phyloP scores from a whole-genome alignment of 257 asterid genomes.

The Handroanthus guayacan region DNA sequence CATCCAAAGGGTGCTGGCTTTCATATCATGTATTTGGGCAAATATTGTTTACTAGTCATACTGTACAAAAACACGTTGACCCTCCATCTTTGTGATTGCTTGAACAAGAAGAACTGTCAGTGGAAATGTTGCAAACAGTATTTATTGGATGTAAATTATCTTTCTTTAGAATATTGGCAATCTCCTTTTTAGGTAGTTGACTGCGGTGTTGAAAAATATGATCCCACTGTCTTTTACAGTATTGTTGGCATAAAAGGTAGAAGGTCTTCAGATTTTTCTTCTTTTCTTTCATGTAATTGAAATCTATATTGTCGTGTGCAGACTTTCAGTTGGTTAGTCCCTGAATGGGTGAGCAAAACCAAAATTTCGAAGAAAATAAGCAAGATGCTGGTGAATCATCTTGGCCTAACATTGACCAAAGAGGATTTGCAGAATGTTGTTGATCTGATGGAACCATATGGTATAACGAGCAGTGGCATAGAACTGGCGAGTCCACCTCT shows the following conservation, averaged over 20 bases:
- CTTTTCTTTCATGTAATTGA: constrained; percentile 33
- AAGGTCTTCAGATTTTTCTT: constrained; percentile 21
- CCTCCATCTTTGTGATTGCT: constrained; percentile 9
- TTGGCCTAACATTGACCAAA: constrained; percentile 79
- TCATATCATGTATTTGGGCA: constrained; percentile 25
- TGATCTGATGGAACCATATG: constrained; percentile 96
- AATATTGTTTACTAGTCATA: constrained; percentile 5
- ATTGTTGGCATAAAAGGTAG: constrained; percentile 6
- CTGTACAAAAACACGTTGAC: not conserved
- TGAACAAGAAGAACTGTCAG: constrained; percentile 3
- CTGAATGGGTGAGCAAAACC: constrained; percentile 82
- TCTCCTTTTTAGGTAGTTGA: not conserved
- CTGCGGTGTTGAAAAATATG: not conserved
- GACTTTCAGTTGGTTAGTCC: constrained; percentile 75
- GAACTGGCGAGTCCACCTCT: constrained; percentile 85
- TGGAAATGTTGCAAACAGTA: not conserved
- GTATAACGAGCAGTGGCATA: constrained; percentile 81
- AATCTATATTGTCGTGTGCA: constrained; percentile 49
- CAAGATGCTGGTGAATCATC: constrained; percentile 86
- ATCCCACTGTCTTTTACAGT: constrained; percentile 15
- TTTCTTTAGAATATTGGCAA: constrained; percentile 18
- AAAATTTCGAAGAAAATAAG: constrained; percentile 56
- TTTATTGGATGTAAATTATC: not conserved
- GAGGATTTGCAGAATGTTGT: constrained; percentile 93
- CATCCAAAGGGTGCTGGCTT: no score